Base-by-base conservation (phyloP, 2,329 filamentous ascomycete species). In the Cyclaneusma minus region DNA sequence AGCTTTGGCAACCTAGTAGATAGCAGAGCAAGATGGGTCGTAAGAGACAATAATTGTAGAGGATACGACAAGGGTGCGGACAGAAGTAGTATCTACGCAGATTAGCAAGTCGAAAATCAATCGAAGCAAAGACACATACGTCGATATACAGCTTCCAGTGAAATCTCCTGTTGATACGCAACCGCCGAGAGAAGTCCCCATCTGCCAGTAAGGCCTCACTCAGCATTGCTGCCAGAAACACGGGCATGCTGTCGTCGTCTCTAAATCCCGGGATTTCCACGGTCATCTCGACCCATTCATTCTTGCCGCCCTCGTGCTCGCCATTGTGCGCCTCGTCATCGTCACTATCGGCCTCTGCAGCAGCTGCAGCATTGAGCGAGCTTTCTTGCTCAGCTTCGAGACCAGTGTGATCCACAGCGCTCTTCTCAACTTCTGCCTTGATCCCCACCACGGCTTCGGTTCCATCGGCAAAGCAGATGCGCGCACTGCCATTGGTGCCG, bases 91-190 rank as follows among this genome's bases (percentile, higher is more conserved):
- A 94, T 78, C 85, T 93, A 36, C 21, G 29, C 8, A 16, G n/a
- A 28, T 29, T 32, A 25, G 29, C 32, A 17, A 32, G 12, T 8
- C 16, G 18, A 10, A 19, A 14, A 13, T 13, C 8, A 8, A 11
- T 17, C 9, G 15, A 13, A 16, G n/a, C 5, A 8, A 12, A 29
- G 14, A 30, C 21, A 62, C 80, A 45, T 51, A 94, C 85, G 54
- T 98, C 89, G 35, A 98, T 67, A 54, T 87, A 95, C 30, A 98
- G 52, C 55, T 85, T 82, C 89, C 89, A 98, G 60, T 95, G 87
- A 62, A 87, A 98, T 22, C 85, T 68, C 32, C 63, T 58, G 55
- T 94, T 95, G 49, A 98, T 94, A 52, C 74, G 78, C 45, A 98
- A 52, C 43, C 75, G 69, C 49, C 69, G 71, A 36, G 65, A 64